These are phyloP conservation scores for Ceratonia siliqua DNA, from an alignment of 306 rosid genomes.

Conservation along the genomic window DNA sequence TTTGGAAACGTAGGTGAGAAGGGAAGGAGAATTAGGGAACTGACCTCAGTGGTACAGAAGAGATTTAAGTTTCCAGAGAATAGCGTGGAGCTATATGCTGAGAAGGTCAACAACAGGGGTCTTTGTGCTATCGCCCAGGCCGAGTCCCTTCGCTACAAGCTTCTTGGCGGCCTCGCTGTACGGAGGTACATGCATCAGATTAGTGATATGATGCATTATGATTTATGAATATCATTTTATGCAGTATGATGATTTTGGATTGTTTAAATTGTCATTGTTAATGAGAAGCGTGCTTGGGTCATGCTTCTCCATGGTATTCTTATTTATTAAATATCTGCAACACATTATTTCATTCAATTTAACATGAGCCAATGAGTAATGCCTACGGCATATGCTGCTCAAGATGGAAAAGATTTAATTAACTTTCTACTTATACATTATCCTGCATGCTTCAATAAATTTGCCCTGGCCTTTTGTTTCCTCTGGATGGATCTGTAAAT, in stretches of 20 bases:
- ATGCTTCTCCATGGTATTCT: neutral
- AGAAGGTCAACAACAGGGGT: constrained; percentile 70
- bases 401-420: neutral
- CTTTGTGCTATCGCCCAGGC: constrained; percentile 73
- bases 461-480: neutral
- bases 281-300: neutral
- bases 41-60: constrained; percentile 66
- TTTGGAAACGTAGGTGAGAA: constrained; percentile 50
- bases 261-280: neutral
- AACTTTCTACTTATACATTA: neutral
- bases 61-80: constrained; percentile 69
- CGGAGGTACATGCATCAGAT: constrained; percentile 42
- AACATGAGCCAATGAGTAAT: neutral
- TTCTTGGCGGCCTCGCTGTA: constrained; percentile 71
- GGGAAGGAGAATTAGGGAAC: constrained; percentile 60
- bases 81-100: constrained; percentile 64
- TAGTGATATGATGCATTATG: neutral
- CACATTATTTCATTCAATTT: neutral
- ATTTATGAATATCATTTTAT: neutral
- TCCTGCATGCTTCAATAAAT: neutral
- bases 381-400: neutral
- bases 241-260: neutral
- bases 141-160: constrained; percentile 72
- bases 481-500: neutral
- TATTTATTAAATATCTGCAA: neutral